Evolutionary conservation across 2,329 filamentous ascomycete species (phyloP).

Genomic region (Aspergillus brasiliensis): DNA sequence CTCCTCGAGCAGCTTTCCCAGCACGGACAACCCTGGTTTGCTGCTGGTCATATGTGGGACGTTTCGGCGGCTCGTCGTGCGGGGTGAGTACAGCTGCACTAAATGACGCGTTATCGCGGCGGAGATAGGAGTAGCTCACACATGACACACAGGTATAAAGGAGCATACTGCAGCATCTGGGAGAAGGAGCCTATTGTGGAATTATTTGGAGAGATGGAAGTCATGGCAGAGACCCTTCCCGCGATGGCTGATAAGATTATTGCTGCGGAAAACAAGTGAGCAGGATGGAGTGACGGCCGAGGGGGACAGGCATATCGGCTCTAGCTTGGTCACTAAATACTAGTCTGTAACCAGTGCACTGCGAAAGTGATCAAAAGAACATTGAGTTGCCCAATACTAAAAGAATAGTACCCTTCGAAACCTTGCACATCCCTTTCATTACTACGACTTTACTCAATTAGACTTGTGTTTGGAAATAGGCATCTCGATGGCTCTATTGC

Average conservation of each 20-base stretch:
- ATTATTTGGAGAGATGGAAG: conserved; percentile 34
- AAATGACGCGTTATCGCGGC: not conserved
- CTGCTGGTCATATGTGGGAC: conserved; percentile 36
- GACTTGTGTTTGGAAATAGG: too few species aligned
- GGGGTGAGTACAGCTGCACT: conserved; percentile 22
- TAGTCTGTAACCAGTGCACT: not conserved
- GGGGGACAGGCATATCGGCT: not conserved
- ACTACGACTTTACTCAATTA: too few species aligned
- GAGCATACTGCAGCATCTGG: conserved; percentile 26
- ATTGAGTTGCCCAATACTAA: too few species aligned
- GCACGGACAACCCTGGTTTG: conserved; percentile 31
- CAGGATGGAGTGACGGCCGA: not conserved
- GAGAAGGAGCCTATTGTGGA: conserved; percentile 28
- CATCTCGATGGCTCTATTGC: too few species aligned
- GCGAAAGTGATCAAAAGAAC: not conserved
- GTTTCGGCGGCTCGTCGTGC: conserved; percentile 28
- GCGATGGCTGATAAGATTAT: conserved; percentile 34
- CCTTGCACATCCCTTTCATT: too few species aligned
- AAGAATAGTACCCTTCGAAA: too few species aligned
- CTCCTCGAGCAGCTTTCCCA: conserved; percentile 23
- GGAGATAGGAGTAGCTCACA: not conserved
- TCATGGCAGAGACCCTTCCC: conserved; percentile 27
- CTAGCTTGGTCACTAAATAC: not conserved
- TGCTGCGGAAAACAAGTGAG: conserved; percentile 9
- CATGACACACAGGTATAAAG: conserved; percentile 22